A percentile compares a stretch with the other conserved stretches of the same genome.
These are phyloP conservation scores for Somion occarium DNA, from an alignment of 1,284 basidiomycete genomes.

Conservation along the genomic window DNA sequence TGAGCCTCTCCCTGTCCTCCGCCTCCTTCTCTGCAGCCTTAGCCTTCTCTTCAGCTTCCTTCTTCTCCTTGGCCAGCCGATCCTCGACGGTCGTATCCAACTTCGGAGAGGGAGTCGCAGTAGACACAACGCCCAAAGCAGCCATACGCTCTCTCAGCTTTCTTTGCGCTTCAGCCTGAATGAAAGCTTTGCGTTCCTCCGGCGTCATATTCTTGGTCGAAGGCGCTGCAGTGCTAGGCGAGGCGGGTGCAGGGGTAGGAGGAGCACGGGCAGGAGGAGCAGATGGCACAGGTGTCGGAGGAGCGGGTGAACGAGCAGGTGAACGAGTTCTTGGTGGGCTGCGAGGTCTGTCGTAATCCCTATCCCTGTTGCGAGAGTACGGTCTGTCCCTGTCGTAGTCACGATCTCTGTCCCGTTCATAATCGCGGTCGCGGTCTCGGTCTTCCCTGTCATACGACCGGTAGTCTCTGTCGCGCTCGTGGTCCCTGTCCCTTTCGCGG, in stretches of 20 bases:
- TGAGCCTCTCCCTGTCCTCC: slow-evolving; percentile 66
- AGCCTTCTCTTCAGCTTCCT: slow-evolving; percentile 81
- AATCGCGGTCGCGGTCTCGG: slow-evolving; percentile 30
- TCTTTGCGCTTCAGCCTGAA: slow-evolving; percentile 79
- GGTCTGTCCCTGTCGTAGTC: slow-evolving; percentile 13
- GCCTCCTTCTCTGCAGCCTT: slow-evolving; percentile 72
- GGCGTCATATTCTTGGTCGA: slow-evolving; percentile 75
- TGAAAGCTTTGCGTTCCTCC: slow-evolving; percentile 80
- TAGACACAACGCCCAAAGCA: slow-evolving; percentile 70
- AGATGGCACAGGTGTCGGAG: slow-evolving; percentile 35
- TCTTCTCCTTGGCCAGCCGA: slow-evolving; percentile 77
- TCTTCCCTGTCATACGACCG: slow-evolving; percentile 28
- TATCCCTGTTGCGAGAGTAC: slow-evolving; percentile 26
- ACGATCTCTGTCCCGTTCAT: slow-evolving; percentile 19
- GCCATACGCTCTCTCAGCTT: slow-evolving; percentile 86
- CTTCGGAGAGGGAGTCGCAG: slow-evolving; percentile 41
- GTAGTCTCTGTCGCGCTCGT: slow-evolving; percentile 11
- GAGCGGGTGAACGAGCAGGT: slow-evolving; percentile 38
- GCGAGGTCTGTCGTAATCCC: slow-evolving; percentile 43
- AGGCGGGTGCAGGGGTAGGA: slow-evolving; percentile 44
- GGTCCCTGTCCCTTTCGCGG: slow-evolving; percentile 27
- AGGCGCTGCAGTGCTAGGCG: slow-evolving; percentile 47
- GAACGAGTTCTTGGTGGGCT: slow-evolving; percentile 45
- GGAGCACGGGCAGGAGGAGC: slow-evolving; percentile 32
- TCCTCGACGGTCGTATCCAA: slow-evolving; percentile 81